Conservation (phyloP, 1,139 yeast genomes). For the Candida mesenterica region DNA sequence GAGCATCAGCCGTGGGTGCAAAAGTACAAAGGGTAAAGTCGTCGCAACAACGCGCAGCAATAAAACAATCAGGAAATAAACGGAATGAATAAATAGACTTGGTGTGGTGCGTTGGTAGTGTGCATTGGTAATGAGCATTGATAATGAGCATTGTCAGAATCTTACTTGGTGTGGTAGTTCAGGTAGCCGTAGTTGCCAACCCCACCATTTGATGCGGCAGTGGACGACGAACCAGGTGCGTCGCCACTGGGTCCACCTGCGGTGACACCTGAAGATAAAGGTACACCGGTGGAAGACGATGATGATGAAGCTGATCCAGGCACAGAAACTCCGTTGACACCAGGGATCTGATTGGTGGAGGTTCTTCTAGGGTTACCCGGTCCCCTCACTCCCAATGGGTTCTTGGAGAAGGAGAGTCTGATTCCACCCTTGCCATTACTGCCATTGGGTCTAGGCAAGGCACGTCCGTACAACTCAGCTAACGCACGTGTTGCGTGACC, state of each 20-base stretch:
- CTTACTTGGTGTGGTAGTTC: conserved; percentile 30
- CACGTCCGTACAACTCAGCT: conserved; percentile 88
- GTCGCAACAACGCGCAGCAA: background rate
- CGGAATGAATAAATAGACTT: conserved; percentile 1
- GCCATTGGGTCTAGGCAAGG: conserved; percentile 67
- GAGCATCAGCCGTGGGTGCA: background rate
- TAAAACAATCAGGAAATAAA: conserved; percentile 3
- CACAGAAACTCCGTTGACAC: conserved; percentile 11
- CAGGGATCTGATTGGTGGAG: conserved; percentile 34
- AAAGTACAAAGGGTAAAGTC: background rate
- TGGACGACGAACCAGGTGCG: conserved; percentile 1
- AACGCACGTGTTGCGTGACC: conserved; percentile 90
- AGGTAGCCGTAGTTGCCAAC: conserved; percentile 40
- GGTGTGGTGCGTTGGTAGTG: background rate
- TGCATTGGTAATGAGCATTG: conserved; percentile 4
- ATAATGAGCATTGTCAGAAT: conserved; percentile 5
- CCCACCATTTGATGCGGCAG: conserved; percentile 15
- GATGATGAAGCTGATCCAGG: conserved; percentile 1
- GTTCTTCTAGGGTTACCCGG: conserved; percentile 50
- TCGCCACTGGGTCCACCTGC: background rate
- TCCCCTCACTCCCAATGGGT: conserved; percentile 94
- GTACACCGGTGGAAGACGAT: background rate
- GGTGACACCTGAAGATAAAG: background rate
- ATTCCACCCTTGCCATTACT: conserved; percentile 89
- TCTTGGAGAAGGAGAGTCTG: conserved; percentile 87